phyloP scores from a whole-genome alignment of 345 rosid genomes.

The Raphanus sativus region DNA sequence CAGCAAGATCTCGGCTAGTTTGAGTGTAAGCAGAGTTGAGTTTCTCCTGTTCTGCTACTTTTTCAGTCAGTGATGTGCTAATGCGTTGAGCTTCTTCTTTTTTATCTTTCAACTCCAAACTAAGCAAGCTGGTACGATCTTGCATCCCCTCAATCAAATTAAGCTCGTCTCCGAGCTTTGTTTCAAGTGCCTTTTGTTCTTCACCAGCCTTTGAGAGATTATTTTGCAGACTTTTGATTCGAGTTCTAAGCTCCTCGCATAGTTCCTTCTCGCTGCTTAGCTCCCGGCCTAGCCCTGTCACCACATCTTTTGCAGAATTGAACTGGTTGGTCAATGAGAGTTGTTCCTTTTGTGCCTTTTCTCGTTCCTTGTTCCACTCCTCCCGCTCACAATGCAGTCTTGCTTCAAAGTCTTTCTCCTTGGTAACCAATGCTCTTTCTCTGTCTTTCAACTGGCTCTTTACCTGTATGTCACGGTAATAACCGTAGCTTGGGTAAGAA shows the following conservation, averaged over 20 bases:
- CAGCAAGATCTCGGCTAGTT: conserved; percentile 51
- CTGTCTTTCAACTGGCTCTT: conserved; percentile 58
- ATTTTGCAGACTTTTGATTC: conserved; percentile 52
- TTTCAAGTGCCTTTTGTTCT: conserved; percentile 59
- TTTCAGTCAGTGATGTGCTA: conserved; percentile 48
- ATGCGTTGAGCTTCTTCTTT: conserved; percentile 51
- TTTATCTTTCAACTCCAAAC: conserved; percentile 63
- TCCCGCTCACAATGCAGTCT: conserved; percentile 60
- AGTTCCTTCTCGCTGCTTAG: conserved; percentile 62
- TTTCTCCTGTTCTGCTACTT: conserved; percentile 57
- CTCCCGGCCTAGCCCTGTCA: conserved; percentile 66
- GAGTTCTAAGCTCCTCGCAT: conserved; percentile 52
- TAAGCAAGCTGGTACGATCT: conserved; percentile 56
- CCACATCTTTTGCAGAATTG: conserved; percentile 57
- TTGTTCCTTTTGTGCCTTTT: conserved; percentile 63
- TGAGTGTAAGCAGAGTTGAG: conserved; percentile 47
- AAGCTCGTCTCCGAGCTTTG: conserved; percentile 54
- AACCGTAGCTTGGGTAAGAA: background rate
- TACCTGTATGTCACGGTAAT: conserved; percentile 49
- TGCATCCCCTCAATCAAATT: conserved; percentile 50
- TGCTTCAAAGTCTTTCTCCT: conserved; percentile 60
- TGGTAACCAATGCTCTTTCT: conserved; percentile 56
- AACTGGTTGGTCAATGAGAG: conserved; percentile 53
- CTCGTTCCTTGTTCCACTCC: conserved; percentile 47
- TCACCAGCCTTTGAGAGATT: conserved; percentile 54